Evolutionary conservation across 495 filamentous ascomycete species (phyloP).

Genomic region (Elasticomyces elasticus): DNA sequence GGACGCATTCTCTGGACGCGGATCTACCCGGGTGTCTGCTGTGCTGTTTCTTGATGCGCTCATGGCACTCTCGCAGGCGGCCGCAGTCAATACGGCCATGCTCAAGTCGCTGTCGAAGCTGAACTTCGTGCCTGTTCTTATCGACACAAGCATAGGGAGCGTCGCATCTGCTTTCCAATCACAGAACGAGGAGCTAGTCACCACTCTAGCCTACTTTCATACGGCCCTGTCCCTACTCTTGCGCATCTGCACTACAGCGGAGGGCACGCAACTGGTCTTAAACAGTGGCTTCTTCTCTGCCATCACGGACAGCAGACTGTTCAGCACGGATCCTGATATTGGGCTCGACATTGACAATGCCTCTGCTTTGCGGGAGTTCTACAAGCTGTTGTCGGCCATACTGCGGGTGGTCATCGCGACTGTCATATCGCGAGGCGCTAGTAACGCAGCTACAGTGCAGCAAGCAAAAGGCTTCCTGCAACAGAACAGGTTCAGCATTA

Average conservation of each 20-base stretch:
- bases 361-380: constrained; percentile 67
- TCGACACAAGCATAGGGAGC: constrained; percentile 51
- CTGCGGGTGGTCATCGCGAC: constrained; percentile 71
- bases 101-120: constrained; percentile 69
- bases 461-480: constrained; percentile 66
- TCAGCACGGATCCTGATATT: constrained; percentile 87
- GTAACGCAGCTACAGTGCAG: constrained; percentile 65
- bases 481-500: constrained; percentile 68
- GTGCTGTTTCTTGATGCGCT: constrained; percentile 67
- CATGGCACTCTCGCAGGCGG: constrained; percentile 50
- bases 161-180: constrained; percentile 14
- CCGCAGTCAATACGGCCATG: constrained; percentile 54
- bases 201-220: constrained; percentile 48
- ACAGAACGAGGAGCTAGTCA: constrained; percentile 15
- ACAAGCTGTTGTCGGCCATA: constrained; percentile 68
- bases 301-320: constrained; percentile 66
- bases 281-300: constrained; percentile 82
- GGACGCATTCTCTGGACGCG: constrained; percentile 79
- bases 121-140: constrained; percentile 80
- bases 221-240: constrained; percentile 76
- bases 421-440: constrained; percentile 64
- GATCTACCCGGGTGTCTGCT: constrained; percentile 69
- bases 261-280: constrained; percentile 69
- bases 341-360: constrained; percentile 65
- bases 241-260: constrained; percentile 66